phyloP scores from a whole-genome alignment of 2,329 filamentous ascomycete species.

The Penicillium decumbens region DNA sequence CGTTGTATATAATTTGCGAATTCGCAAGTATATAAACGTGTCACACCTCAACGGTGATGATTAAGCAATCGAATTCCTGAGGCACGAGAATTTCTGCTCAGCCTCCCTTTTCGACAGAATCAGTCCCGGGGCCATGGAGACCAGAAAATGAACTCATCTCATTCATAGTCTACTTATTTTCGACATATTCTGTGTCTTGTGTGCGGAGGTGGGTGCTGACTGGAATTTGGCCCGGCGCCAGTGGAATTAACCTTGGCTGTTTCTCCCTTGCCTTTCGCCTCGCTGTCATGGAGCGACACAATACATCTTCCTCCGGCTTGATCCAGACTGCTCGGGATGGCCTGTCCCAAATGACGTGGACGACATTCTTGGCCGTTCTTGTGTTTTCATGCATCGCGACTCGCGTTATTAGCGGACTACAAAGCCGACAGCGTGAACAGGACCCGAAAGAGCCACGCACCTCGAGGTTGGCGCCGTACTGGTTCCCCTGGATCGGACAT shows the following conservation, averaged over 20 bases:
- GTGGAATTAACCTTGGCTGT: background rate
- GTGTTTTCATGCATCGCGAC: conserved; percentile 36
- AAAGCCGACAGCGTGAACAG: conserved; percentile 23
- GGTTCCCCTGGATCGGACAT: conserved; percentile 57
- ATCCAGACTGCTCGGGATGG: conserved; percentile 21
- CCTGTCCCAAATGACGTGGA: conserved; percentile 22
- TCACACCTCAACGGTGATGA: conserved; percentile 1
- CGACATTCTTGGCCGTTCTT: conserved; percentile 27
- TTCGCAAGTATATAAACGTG: background rate
- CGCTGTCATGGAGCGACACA: conserved; percentile 16
- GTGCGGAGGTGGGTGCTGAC: background rate
- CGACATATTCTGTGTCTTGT: background rate
- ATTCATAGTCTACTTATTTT: background rate
- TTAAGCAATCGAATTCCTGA: conserved; percentile 1
- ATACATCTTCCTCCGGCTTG: conserved; percentile 14
- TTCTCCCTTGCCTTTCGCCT: conserved; percentile 1
- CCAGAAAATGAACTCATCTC: background rate
- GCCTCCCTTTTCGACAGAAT: background rate
- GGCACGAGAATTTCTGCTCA: background rate
- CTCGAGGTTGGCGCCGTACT: conserved; percentile 54
- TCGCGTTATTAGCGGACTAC: conserved; percentile 37
- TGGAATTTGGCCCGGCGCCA: background rate
- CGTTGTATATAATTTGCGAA: background rate
- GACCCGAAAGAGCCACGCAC: conserved; percentile 28
- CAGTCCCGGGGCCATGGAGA: background rate